phyloP scores from a whole-genome alignment of 1,284 basidiomycete genomes.

The Schizophyllum commune region DNA sequence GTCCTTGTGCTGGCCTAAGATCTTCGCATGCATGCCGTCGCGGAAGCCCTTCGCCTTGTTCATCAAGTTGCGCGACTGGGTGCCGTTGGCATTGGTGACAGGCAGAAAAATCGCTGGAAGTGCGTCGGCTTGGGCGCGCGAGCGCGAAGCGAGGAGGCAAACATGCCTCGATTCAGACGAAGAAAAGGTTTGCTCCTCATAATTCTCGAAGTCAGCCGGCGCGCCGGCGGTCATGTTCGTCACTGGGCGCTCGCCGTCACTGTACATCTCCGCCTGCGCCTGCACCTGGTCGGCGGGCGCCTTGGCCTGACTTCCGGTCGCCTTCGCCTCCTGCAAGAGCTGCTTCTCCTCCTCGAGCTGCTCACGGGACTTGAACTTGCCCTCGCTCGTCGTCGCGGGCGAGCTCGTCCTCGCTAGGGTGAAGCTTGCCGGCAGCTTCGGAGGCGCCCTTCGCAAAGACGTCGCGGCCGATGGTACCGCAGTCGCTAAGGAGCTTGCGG shows the following conservation, averaged over 20 bases:
- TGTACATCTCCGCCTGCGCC: neutral
- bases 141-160: neutral
- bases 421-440: slow-evolving; percentile 68
- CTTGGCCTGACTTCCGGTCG: neutral
- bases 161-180: neutral
- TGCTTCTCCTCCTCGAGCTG: neutral
- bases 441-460: slow-evolving; percentile 74
- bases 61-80: slow-evolving; percentile 41
- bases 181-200: neutral
- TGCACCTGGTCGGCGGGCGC: no score
- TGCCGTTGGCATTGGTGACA: slow-evolving; percentile 27
- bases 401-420: slow-evolving; percentile 63
- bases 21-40: slow-evolving; percentile 40
- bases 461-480: slow-evolving; percentile 80
- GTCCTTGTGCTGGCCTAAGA: slow-evolving; percentile 60
- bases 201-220: neutral
- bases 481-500: slow-evolving; percentile 81
- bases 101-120: neutral
- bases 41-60: slow-evolving; percentile 34
- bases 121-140: neutral
- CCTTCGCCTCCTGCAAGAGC: neutral
- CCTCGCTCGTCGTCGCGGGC: slow-evolving; percentile 58
- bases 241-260: neutral
- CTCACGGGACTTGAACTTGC: slow-evolving; percentile 34
- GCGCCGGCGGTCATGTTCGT: neutral